Evolutionary conservation across 129 eudicot species (phyloP).

Genomic region (Lonicera japonica): DNA sequence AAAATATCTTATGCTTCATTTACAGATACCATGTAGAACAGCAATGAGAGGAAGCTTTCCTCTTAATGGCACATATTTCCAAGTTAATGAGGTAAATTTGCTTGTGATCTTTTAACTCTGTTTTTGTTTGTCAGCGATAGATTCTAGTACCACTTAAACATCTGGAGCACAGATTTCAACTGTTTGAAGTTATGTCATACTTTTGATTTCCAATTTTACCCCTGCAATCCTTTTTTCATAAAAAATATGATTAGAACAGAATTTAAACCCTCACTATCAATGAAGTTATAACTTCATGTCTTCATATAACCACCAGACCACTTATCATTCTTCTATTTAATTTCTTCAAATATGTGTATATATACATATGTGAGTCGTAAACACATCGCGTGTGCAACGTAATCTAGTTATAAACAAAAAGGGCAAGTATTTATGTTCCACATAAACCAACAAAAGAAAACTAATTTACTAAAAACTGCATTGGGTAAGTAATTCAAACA

Average conservation of each 20-base stretch:
- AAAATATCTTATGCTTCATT: constrained; percentile 10
- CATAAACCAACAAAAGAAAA: neutral
- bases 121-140: neutral
- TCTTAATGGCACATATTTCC: constrained; percentile 92
- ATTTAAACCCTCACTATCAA: no score
- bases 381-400: no score
- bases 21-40: constrained; percentile 92
- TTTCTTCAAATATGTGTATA: neutral
- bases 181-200: no score
- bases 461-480: neutral
- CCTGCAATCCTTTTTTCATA: no score
- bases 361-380: no score
- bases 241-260: no score
- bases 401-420: neutral
- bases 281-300: neutral
- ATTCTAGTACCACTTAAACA: neutral
- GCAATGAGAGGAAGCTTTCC: constrained; percentile 98
- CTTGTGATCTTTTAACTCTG: neutral
- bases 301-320: neutral
- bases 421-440: neutral
- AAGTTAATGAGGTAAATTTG: constrained; percentile 81
- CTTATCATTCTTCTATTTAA: neutral
- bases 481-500: neutral
- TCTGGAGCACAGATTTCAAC: no score
- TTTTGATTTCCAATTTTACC: no score